Conservation (phyloP, 805 yeast genomes). For the Teunomyces aglyptinius region DNA sequence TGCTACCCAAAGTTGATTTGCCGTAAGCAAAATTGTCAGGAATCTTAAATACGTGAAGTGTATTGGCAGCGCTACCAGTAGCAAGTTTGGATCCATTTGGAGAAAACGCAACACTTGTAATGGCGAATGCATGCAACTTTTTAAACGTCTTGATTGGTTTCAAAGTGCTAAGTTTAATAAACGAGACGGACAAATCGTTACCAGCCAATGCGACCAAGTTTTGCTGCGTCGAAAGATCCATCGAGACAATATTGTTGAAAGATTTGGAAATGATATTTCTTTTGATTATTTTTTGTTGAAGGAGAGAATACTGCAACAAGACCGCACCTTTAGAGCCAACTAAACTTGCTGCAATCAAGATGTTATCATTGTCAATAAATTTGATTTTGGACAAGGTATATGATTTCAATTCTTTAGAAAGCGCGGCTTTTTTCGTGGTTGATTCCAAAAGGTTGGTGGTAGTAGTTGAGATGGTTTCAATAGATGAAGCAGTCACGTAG, state of each 20-base stretch:
- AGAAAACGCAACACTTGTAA: slow-evolving; percentile 69
- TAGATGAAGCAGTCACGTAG: slow-evolving; percentile 53
- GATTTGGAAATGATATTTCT: slow-evolving; percentile 44
- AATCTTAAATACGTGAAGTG: slow-evolving; percentile 59
- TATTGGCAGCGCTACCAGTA: slow-evolving; percentile 73
- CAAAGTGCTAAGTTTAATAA: slow-evolving; percentile 55
- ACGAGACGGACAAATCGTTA: slow-evolving; percentile 62
- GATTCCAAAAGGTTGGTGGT: slow-evolving; percentile 41
- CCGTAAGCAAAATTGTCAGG: slow-evolving; percentile 50
- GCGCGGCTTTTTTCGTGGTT: slow-evolving; percentile 17
- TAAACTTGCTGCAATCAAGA: slow-evolving; percentile 33
- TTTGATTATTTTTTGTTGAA: slow-evolving; percentile 41
- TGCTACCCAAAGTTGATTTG: slow-evolving; percentile 34
- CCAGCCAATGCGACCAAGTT: slow-evolving; percentile 57
- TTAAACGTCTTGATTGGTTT: slow-evolving; percentile 48
- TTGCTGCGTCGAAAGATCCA: slow-evolving; percentile 42
- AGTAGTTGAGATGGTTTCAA: slow-evolving; percentile 51
- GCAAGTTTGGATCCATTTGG: slow-evolving; percentile 67
- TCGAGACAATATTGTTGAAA: slow-evolving; percentile 53
- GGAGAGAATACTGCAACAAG: slow-evolving; percentile 44
- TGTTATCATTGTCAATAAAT: slow-evolving; percentile 33
- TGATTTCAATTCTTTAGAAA: slow-evolving; percentile 20
- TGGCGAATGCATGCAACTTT: slow-evolving; percentile 73
- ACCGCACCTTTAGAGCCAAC: slow-evolving; percentile 36
- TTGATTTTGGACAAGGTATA: slow-evolving; percentile 42